Percentiles rank a stretch among this genome's conserved stretches.
Evolutionary conservation across 352 stramenopile species (phyloP).

Genomic region (Plasmopara viticola): DNA sequence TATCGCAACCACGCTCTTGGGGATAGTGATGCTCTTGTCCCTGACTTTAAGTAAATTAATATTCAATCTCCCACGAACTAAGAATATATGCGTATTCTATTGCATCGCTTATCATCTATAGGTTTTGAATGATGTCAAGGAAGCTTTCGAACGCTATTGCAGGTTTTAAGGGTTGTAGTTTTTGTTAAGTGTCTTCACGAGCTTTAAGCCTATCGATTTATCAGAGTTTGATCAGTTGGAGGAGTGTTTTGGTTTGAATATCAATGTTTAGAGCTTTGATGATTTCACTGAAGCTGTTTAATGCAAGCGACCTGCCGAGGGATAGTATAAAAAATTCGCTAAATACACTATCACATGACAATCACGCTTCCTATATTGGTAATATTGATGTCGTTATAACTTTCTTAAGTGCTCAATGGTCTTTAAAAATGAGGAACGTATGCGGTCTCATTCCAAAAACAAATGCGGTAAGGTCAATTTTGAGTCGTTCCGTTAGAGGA

Average conservation of each 20-base stretch:
- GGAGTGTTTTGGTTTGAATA: slow-evolving; percentile 2
- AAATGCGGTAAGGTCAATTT: background rate
- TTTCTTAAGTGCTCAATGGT: background rate
- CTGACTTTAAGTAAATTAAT: background rate
- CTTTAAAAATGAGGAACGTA: background rate
- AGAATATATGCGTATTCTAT: slow-evolving; percentile 1
- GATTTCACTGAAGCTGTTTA: background rate
- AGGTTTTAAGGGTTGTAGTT: slow-evolving; percentile 3
- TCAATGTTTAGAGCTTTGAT: slow-evolving; percentile 6
- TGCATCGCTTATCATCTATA: slow-evolving; percentile 5
- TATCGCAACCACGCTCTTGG: slow-evolving; percentile 15
- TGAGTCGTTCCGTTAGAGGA: background rate
- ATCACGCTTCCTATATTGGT: background rate
- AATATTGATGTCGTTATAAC: background rate
- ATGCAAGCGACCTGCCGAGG: background rate
- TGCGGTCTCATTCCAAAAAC: background rate
- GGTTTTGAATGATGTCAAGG: slow-evolving; percentile 2
- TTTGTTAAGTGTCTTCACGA: background rate
- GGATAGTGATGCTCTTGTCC: slow-evolving; percentile 4
- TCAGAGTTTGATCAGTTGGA: slow-evolving; percentile 5
- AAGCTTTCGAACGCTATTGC: slow-evolving; percentile 9
- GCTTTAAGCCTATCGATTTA: slow-evolving; percentile 8
- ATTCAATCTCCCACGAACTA: no score
- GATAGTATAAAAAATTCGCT: background rate
- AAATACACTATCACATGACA: background rate